Evolutionary conservation across 139 green algal species (phyloP).

Genomic region (Chlamydomonas incerta): DNA sequence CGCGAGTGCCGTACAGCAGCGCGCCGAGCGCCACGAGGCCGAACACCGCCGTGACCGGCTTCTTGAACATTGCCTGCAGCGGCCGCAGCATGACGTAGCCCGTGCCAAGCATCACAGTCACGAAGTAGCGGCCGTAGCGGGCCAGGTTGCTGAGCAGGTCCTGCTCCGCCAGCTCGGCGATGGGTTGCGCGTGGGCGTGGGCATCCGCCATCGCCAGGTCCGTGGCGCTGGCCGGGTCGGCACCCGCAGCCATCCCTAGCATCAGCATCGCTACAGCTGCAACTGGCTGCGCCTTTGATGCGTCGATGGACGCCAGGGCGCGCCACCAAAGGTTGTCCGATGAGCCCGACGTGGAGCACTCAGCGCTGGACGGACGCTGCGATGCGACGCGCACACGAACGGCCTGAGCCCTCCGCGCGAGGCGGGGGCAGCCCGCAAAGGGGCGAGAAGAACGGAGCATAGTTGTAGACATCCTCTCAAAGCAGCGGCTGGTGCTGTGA

Average conservation of each 20-base stretch:
- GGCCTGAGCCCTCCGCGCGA: neutral
- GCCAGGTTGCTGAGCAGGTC: constrained; percentile 87
- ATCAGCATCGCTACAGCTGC: neutral
- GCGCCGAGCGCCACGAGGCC: constrained; percentile 59
- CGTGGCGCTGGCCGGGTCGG: neutral
- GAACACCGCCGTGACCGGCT: constrained; percentile 70
- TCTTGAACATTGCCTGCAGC: constrained; percentile 76
- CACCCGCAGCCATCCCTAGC: neutral
- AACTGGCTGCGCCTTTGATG: neutral
- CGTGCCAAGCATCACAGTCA: constrained; percentile 91
- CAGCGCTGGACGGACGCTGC: neutral
- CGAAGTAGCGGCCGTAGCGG: constrained; percentile 88
- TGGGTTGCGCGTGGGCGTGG: constrained; percentile 4
- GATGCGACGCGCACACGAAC: neutral
- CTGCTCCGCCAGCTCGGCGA: constrained; percentile 68
- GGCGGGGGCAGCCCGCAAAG: neutral
- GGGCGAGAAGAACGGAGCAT: neutral
- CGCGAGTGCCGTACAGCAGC: constrained; percentile 61
- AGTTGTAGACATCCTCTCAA: neutral
- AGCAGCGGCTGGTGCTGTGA: neutral
- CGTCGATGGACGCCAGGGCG: neutral
- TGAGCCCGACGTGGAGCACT: constrained; percentile 21
- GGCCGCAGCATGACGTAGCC: constrained; percentile 87
- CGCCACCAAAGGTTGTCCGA: constrained; percentile 12
- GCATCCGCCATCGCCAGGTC: neutral